Evolutionary conservation across 2,329 filamentous ascomycete genomes (phyloP).

Genomic region (Hypoxylon sp.): DNA sequence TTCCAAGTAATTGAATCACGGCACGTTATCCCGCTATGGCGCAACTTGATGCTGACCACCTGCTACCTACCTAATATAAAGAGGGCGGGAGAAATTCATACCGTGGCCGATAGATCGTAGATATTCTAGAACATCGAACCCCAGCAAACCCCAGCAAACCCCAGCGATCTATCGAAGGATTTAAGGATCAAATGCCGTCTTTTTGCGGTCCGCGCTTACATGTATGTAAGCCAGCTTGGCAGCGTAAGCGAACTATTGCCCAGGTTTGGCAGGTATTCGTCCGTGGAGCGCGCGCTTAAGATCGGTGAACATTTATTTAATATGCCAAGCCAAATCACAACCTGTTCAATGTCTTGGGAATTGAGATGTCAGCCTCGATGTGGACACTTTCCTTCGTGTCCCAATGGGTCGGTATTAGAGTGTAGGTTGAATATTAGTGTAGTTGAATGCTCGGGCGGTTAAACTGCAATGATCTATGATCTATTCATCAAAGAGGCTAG

Average conservation of each 20-base stretch:
- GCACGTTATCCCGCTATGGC: conserved; percentile 33
- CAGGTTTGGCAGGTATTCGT: conserved; percentile 12
- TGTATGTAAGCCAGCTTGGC: conserved; percentile 9
- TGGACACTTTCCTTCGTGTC: neutral
- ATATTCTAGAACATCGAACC: conserved; percentile 28
- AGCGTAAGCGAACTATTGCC: conserved; percentile 18
- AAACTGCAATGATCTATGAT: neutral
- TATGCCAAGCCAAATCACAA: conserved; percentile 10
- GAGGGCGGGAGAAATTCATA: conserved; percentile 20
- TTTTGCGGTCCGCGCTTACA: conserved; percentile 16
- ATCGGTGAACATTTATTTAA: conserved; percentile 8
- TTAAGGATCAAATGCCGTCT: conserved; percentile 30
- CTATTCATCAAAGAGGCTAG: neutral
- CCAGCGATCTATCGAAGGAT: conserved; percentile 7
- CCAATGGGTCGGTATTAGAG: neutral
- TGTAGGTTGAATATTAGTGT: neutral
- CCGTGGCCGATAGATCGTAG: conserved; percentile 19
- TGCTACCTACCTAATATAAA: conserved; percentile 7
- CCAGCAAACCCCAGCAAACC: conserved; percentile 5
- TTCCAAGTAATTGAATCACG: conserved; percentile 23
- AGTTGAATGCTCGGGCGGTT: neutral
- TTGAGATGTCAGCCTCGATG: neutral
- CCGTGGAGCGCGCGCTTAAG: conserved; percentile 20
- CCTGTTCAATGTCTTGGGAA: conserved; percentile 9
- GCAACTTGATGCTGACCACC: conserved; percentile 12